phyloP scores from a whole-genome alignment of 768 basidiomycete species.

The Boletus speciosus region DNA sequence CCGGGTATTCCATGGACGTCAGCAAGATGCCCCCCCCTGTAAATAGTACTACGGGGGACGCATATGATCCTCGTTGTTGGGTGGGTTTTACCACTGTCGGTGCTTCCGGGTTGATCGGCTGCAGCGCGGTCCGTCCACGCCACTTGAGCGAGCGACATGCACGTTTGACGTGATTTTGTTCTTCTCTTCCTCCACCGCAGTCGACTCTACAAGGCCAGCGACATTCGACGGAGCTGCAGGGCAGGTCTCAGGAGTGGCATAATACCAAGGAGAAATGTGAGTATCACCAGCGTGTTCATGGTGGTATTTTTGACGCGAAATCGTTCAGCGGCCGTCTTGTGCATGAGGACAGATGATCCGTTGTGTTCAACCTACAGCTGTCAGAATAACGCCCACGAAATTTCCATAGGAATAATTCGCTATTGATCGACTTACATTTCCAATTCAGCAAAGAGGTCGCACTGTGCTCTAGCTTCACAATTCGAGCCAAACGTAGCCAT shows the following conservation, averaged over 20 bases:
- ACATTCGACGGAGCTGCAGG: neutral
- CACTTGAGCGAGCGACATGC: conserved; percentile 6
- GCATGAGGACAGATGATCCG: conserved; percentile 8
- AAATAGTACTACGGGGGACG: neutral
- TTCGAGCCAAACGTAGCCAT: conserved; percentile 4
- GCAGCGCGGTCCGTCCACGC: conserved; percentile 10
- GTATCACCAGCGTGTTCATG: neutral
- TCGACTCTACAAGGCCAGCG: conserved; percentile 3
- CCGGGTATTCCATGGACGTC: conserved; percentile 7
- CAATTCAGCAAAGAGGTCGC: conserved; percentile 9
- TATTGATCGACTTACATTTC: conserved; percentile 22
- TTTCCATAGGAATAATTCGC: neutral
- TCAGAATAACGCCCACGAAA: conserved; percentile 3
- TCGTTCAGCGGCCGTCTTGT: neutral
- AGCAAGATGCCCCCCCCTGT: neutral
- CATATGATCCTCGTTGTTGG: conserved; percentile 14
- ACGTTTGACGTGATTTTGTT: conserved; percentile 5
- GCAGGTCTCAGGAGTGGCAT: neutral
- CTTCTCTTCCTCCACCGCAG: conserved; percentile 8
- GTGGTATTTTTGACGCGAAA: neutral
- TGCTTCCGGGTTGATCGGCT: conserved; percentile 15
- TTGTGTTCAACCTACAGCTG: neutral
- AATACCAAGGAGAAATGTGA: conserved; percentile 8
- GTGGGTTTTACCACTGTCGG: conserved; percentile 1
- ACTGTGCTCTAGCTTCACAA: conserved; percentile 9